These are phyloP conservation scores for Phytophthora uliginosa DNA, from an alignment of 352 stramenopile species.

Conservation along the genomic window DNA sequence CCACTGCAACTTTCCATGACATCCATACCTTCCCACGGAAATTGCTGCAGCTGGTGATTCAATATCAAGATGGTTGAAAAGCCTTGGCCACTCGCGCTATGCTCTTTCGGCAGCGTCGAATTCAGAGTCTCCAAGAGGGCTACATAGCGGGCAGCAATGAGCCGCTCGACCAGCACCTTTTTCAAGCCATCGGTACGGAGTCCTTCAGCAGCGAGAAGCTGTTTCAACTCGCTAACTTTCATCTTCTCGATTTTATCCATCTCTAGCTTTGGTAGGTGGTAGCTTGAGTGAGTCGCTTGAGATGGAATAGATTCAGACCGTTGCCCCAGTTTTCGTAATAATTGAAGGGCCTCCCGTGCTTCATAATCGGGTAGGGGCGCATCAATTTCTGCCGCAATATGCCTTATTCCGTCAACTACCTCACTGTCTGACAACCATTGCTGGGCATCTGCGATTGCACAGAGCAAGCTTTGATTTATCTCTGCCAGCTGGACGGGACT, in stretches of 20 bases:
- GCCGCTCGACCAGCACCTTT: constrained; percentile 56
- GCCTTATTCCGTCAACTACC: constrained; percentile 43
- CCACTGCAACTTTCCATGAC: constrained; percentile 46
- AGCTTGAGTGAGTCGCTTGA: constrained; percentile 13
- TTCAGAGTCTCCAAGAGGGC: constrained; percentile 9
- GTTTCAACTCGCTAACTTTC: constrained; percentile 57
- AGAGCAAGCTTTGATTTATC: constrained; percentile 43
- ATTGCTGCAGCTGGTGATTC: constrained; percentile 69
- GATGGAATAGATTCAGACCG: constrained; percentile 2
- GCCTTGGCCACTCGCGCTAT: background rate
- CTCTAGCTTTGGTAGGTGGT: constrained; percentile 29
- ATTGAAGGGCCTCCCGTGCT: constrained; percentile 29
- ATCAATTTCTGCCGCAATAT: constrained; percentile 49
- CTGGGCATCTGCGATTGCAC: constrained; percentile 42
- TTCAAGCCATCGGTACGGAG: constrained; percentile 58
- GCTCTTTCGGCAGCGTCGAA: background rate
- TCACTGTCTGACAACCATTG: constrained; percentile 54
- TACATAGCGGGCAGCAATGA: constrained; percentile 45
- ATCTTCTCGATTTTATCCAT: constrained; percentile 48
- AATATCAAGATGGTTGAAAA: constrained; percentile 73
- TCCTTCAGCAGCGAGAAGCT: constrained; percentile 38
- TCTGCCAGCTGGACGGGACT: constrained; percentile 18
- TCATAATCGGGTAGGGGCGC: constrained; percentile 27
- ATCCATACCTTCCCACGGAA: constrained; percentile 87
- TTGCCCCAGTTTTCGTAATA: constrained; percentile 21